Evolutionary conservation across 2,329 filamentous ascomycete species (phyloP).

Genomic region (Curvularia lunata): DNA sequence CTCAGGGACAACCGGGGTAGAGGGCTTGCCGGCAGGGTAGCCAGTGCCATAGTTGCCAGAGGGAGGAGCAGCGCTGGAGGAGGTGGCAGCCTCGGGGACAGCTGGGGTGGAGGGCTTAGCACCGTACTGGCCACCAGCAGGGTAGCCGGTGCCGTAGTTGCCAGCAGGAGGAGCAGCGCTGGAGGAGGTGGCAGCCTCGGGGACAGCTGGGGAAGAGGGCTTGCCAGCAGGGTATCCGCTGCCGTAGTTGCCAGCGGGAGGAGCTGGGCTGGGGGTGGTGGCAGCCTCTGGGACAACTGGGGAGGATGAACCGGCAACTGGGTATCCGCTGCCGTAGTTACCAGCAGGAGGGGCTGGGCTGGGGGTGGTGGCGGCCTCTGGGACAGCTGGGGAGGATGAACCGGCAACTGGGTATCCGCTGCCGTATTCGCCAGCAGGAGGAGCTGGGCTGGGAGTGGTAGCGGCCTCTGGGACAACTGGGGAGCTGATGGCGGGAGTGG

Average conservation of each 20-base stretch:
- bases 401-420: too few relatives aligned
- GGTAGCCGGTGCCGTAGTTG: conserved; percentile 14
- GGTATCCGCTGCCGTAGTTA: too few relatives aligned
- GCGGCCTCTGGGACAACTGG: conserved; percentile 6
- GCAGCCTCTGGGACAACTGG: conserved; percentile 6
- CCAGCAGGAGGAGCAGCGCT: conserved; percentile 4
- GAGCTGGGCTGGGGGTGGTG: conserved; percentile 10
- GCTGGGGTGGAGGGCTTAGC: not conserved
- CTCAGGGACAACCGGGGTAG: conserved; percentile 7
- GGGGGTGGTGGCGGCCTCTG: conserved; percentile 4
- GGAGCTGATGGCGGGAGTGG: not conserved
- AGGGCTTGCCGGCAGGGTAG: conserved; percentile 12
- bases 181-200: conserved; percentile 7
- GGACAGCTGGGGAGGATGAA: conserved; percentile 3
- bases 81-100: conserved; percentile 9
- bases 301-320: not conserved
- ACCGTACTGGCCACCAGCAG: not conserved
- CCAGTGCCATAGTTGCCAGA: conserved; percentile 8
- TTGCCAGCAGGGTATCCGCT: not conserved
- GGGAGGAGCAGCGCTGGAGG: conserved; percentile 2
- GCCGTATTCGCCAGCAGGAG: conserved; percentile 9
- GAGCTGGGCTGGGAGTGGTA: conserved; percentile 11
- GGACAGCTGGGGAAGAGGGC: too few relatives aligned
- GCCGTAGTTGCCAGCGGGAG: conserved; percentile 18
- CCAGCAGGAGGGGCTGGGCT: not conserved